Percentiles rank a stretch among this genome's conserved stretches.
phyloP scores from a whole-genome alignment of 2,329 filamentous ascomycete species.

The Epichloe aotearoae region DNA sequence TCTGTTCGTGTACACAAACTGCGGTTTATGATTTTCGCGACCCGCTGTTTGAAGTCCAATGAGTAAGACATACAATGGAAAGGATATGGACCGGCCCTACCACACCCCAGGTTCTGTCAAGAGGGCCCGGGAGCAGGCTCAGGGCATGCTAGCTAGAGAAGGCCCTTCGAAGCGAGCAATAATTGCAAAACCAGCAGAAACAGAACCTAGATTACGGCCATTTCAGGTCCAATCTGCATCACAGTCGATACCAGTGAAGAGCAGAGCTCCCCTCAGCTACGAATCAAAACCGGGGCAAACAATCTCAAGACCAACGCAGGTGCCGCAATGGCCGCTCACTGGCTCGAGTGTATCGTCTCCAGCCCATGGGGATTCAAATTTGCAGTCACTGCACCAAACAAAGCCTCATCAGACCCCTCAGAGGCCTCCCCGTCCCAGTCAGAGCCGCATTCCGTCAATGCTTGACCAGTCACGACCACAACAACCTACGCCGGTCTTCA shows the following conservation, averaged over 20 bases:
- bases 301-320: constrained; percentile 40
- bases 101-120: constrained; percentile 35
- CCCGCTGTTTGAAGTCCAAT: constrained; percentile 25
- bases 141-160: constrained; percentile 23
- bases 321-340: constrained; percentile 42
- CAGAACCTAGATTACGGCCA: not conserved
- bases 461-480: constrained; percentile 42
- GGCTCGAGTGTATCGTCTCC: constrained; percentile 24
- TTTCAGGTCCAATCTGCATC: constrained; percentile 1
- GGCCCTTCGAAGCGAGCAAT: constrained; percentile 8
- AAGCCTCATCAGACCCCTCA: constrained; percentile 37
- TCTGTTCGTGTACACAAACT: not conserved
- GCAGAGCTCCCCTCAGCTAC: constrained; percentile 10
- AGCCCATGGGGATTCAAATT: constrained; percentile 20
- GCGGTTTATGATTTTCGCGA: not conserved
- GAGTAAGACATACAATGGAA: constrained; percentile 43
- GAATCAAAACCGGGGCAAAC: constrained; percentile 11
- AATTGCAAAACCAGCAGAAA: constrained; percentile 2
- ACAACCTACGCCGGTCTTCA: constrained; percentile 40
- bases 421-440: constrained; percentile 46
- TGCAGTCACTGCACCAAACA: constrained; percentile 38
- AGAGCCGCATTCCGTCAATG: constrained; percentile 45
- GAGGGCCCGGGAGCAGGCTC: constrained; percentile 40
- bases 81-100: constrained; percentile 33
- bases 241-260: constrained; percentile 10